phyloP scores from a whole-genome alignment of 495 filamentous ascomycete species.

The Hypoxylon subgilvum region DNA sequence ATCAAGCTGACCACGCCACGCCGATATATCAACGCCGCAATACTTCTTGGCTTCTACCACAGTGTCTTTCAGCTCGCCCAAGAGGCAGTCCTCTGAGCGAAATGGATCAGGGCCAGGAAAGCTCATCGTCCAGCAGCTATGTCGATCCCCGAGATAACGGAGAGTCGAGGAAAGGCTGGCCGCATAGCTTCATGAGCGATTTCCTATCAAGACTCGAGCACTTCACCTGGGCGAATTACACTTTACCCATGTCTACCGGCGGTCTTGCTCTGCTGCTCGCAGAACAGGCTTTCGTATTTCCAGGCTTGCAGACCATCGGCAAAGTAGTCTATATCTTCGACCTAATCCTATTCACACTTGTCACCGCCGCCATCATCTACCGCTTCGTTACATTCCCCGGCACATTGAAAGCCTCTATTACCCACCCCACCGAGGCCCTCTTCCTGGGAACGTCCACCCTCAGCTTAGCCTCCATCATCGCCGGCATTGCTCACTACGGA shows the following conservation, averaged over 20 bases:
- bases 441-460: constrained; percentile 74
- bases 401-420: constrained; percentile 61
- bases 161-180: constrained; percentile 11
- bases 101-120: constrained; percentile 22
- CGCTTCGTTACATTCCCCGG: constrained; percentile 63
- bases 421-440: constrained; percentile 67
- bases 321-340: constrained; percentile 67
- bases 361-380: constrained; percentile 57
- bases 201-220: constrained; percentile 58
- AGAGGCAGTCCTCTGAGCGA: constrained; percentile 2
- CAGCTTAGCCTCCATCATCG: constrained; percentile 66
- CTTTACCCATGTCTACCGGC: constrained; percentile 67
- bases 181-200: constrained; percentile 34
- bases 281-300: constrained; percentile 56
- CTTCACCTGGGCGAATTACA: constrained; percentile 79
- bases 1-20: constrained; percentile 1
- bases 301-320: constrained; percentile 63
- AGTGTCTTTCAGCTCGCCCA: neutral
- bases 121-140: constrained; percentile 29
- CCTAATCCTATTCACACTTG: constrained; percentile 61
- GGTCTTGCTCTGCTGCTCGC: constrained; percentile 67
- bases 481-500: constrained; percentile 64
- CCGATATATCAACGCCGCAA: constrained; percentile 1
- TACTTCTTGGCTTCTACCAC: neutral
- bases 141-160: constrained; percentile 15